Evolutionary conservation across 75 land plant genomes (phyloP).

Genomic region (Cunninghamia lanceolata): DNA sequence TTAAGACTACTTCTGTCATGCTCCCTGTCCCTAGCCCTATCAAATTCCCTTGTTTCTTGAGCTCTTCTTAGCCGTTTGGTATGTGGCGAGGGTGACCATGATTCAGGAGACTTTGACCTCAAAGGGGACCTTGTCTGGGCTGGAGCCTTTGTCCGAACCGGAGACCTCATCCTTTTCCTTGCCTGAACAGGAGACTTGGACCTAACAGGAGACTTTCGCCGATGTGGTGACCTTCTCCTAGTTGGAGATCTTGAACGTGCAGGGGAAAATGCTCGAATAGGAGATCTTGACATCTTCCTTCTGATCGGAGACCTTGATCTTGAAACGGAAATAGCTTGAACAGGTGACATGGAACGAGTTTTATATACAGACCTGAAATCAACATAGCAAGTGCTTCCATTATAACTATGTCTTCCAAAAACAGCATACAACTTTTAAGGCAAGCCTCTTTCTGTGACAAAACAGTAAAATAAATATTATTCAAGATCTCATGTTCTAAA

Average conservation of each 20-base stretch:
- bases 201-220: conserved; percentile 16
- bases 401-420: neutral
- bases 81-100: conserved; percentile 5
- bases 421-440: neutral
- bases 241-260: conserved; percentile 14
- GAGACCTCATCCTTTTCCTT: neutral
- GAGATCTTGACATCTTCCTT: conserved; percentile 7
- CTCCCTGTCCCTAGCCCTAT: conserved; percentile 21
- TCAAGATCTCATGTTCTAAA: neutral
- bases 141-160: neutral
- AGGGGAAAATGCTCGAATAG: conserved; percentile 1
- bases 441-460: neutral
- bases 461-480: neutral
- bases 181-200: neutral
- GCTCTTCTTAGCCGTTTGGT: conserved; percentile 12
- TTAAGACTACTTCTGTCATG: conserved; percentile 16
- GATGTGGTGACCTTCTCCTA: conserved; percentile 17
- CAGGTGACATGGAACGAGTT: conserved; percentile 11
- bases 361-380: neutral
- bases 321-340: neutral
- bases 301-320: conserved; percentile 13
- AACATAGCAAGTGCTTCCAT: neutral
- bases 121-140: conserved; percentile 2
- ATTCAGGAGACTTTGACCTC: conserved; percentile 13
- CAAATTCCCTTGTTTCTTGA: conserved; percentile 16